Evolutionary conservation across 139 green algal genomes (phyloP).

Genomic region (Raphidocelis subcapitata): DNA sequence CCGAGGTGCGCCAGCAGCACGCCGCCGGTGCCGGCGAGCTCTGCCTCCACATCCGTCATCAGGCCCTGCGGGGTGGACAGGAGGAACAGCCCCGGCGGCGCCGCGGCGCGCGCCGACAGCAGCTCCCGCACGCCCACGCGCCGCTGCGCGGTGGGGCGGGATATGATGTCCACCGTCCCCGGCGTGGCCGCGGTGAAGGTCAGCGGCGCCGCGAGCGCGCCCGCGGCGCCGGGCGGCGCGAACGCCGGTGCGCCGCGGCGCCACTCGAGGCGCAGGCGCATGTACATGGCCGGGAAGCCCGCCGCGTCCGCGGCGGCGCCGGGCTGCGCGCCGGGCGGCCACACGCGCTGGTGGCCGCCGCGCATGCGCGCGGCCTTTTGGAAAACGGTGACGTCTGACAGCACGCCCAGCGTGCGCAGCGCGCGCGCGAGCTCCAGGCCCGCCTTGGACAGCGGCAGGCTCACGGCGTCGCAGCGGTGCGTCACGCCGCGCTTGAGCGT

Average conservation of each 20-base stretch:
- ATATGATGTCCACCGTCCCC: conserved; percentile 10
- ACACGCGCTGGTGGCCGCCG: background rate
- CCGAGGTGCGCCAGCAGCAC: conserved; percentile 15
- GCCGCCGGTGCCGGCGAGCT: conserved; percentile 21
- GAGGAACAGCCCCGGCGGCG: conserved; percentile 19
- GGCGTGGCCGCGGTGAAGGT: conserved; percentile 17
- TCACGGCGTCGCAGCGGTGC: conserved; percentile 4
- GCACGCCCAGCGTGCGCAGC: conserved; percentile 10
- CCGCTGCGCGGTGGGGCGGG: conserved; percentile 12
- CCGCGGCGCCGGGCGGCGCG: background rate
- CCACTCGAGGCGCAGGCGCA: conserved; percentile 15
- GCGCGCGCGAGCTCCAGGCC: conserved; percentile 15
- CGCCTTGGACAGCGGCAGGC: conserved; percentile 16
- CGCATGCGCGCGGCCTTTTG: background rate
- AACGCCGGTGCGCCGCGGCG: conserved; percentile 20
- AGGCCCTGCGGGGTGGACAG: conserved; percentile 21
- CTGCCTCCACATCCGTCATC: conserved; percentile 27
- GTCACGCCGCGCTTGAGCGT: conserved; percentile 21
- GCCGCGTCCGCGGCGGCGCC: background rate
- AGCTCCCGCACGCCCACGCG: conserved; percentile 8
- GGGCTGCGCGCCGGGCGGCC: background rate
- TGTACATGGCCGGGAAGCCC: conserved; percentile 26
- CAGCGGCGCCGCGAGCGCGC: background rate
- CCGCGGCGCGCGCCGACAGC: background rate
- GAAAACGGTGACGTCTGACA: conserved; percentile 8